Base-by-base conservation (phyloP, 352 stramenopile genomes). In the Phytophthora sp. region DNA sequence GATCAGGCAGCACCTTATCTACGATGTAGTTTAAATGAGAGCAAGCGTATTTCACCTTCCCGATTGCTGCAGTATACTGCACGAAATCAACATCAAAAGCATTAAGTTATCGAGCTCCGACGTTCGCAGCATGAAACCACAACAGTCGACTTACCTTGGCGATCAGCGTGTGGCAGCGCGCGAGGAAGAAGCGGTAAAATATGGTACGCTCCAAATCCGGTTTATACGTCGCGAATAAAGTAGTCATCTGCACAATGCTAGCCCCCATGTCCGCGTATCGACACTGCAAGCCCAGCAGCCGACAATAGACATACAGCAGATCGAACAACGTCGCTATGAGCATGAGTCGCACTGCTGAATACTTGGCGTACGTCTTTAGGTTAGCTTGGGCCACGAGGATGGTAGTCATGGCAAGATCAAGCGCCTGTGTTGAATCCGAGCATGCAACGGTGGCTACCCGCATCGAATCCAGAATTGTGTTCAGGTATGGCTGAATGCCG, bases 191-290 rank as follows among this genome's bases (percentile, higher is more conserved):
- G 12, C 57, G 62, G 39, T 82, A 83, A 33, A 89, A 68, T 11
- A 76, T 57, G 2, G 80, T 88, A 18, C 67, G 50, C 42, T 83
- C 69, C 8, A 93, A 57, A 18, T 79, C 45, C 16, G 42, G 50
- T 61, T 85, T 86, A 68, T 88, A 76, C 0, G 38, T 70, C 11
- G 35, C 64, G 23, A 90, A 90, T 29, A 93, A 63, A n/a, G 80
- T 75, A 18, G 80, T 59, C 61, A 89, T 80, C 49, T 93, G 78
- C 7, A 65, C 63, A 21, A 93, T 74, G 23, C 73, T 86, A 18
- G 67, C 62, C 4, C 80, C 85, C 73, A 93, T 82, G 39, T 90
- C 85, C 36, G 71, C 77, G 61, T 89, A 91, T 36, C 83, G 70
- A 41, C 78, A 87, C 45, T 93, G 82, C 35, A 88, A 61, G 1